These are phyloP conservation scores for Cryphonectria nitschkei DNA, from an alignment of 2,329 filamentous ascomycete species.

Conservation along the genomic window DNA sequence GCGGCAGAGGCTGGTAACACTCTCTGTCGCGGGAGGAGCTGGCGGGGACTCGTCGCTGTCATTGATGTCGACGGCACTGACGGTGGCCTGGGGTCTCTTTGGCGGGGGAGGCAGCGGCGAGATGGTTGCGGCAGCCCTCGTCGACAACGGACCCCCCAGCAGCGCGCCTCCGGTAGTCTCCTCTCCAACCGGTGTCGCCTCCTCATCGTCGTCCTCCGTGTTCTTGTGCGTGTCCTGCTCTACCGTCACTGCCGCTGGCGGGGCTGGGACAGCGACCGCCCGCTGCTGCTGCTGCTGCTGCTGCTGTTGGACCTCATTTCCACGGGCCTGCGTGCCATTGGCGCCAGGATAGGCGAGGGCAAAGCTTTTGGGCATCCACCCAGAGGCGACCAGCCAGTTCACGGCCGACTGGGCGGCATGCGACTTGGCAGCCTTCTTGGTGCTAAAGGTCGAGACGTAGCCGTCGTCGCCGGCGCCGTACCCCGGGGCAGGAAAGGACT, in stretches of 20 bases:
- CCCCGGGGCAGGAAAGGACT: slow-evolving; percentile 17
- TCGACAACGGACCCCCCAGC: not conserved
- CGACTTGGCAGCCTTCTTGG: slow-evolving; percentile 58
- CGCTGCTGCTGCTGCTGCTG: not conserved
- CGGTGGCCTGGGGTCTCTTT: slow-evolving; percentile 18
- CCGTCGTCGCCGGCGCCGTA: slow-evolving; percentile 25
- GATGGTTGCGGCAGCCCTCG: slow-evolving; percentile 1
- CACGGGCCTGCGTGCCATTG: not conserved
- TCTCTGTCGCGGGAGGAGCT: slow-evolving; percentile 29
- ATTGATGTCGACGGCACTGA: not conserved
- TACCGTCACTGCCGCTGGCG: not conserved
- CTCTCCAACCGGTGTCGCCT: not conserved
- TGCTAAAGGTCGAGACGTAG: slow-evolving; percentile 43
- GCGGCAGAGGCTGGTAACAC: slow-evolving; percentile 40
- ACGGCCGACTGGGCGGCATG: slow-evolving; percentile 55
- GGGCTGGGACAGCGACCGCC: not conserved
- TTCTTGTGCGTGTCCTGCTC: not conserved
- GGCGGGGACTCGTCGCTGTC: not conserved
- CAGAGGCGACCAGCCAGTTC: slow-evolving; percentile 43
- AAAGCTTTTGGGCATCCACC: slow-evolving; percentile 36
- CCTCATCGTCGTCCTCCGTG: not conserved
- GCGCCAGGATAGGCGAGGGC: not conserved
- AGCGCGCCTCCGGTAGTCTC: not conserved
- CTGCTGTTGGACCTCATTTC: not conserved
- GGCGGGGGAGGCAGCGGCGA: not conserved